These are phyloP conservation scores for Paramecium caudatum DNA, from an alignment of 73 alveolate genomes.

Conservation along the genomic window DNA sequence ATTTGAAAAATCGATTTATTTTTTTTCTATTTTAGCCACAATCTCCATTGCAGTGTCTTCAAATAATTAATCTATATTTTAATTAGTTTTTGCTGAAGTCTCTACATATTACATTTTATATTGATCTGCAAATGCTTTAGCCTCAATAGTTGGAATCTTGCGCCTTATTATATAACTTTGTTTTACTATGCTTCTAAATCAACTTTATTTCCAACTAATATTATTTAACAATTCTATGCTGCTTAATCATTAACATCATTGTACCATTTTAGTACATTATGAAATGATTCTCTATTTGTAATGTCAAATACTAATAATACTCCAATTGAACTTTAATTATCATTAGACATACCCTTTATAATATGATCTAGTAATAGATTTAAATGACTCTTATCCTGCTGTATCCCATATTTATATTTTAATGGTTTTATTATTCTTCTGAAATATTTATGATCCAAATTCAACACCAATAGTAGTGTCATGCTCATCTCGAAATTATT, in stretches of 20 bases:
- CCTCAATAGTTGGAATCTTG: slow-evolving; percentile 82
- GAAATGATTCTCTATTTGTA: slow-evolving; percentile 81
- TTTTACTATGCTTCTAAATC: slow-evolving; percentile 75
- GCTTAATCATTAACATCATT: slow-evolving; percentile 79
- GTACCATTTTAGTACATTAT: slow-evolving; percentile 78
- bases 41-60: slow-evolving; percentile 42
- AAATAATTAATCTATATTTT: slow-evolving; percentile 80
- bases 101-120: slow-evolving; percentile 86
- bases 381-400: slow-evolving; percentile 79
- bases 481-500: slow-evolving; percentile 80
- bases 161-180: slow-evolving; percentile 57
- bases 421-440: slow-evolving; percentile 85
- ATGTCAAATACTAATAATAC: slow-evolving; percentile 95
- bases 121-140: slow-evolving; percentile 84
- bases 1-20: slow-evolving; percentile 14
- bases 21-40: slow-evolving; percentile 52
- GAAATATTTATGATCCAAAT: slow-evolving; percentile 78
- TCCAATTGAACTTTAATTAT: slow-evolving; percentile 86
- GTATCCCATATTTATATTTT: slow-evolving; percentile 94
- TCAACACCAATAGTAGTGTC: slow-evolving; percentile 80
- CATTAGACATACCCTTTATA: slow-evolving; percentile 61
- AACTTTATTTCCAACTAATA: slow-evolving; percentile 77
- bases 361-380: slow-evolving; percentile 56
- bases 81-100: slow-evolving; percentile 88
- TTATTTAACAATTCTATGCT: slow-evolving; percentile 57